Percentiles rank a stretch among this genome's conserved stretches.
Evolutionary conservation across 2,329 filamentous ascomycete species (phyloP).

Genomic region (Neoascochyta sp.): DNA sequence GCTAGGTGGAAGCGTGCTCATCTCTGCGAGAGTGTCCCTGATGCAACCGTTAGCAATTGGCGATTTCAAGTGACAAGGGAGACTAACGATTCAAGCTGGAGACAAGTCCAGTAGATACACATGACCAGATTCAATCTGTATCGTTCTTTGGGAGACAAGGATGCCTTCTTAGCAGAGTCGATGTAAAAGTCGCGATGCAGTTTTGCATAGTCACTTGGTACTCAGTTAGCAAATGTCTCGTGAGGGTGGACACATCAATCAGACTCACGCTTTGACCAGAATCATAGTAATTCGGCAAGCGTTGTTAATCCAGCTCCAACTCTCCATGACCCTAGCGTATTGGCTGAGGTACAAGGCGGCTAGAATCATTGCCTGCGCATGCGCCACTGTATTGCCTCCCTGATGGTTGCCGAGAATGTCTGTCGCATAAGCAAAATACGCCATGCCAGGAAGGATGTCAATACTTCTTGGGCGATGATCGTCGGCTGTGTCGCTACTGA

Average conservation of each 20-base stretch:
- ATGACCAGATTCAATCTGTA: slow-evolving; percentile 43
- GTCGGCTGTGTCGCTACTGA: slow-evolving; percentile 22
- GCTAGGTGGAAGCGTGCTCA: slow-evolving; percentile 60
- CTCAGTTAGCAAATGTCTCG: slow-evolving; percentile 1
- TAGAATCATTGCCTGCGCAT: slow-evolving; percentile 80
- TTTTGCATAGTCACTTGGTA: slow-evolving; percentile 36
- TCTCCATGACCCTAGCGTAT: slow-evolving; percentile 80
- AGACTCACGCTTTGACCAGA: slow-evolving; percentile 64
- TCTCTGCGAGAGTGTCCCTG: slow-evolving; percentile 87
- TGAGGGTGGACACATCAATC: neutral
- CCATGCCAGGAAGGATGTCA: slow-evolving; percentile 81
- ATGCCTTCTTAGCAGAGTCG: slow-evolving; percentile 10
- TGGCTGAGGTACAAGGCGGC: slow-evolving; percentile 88
- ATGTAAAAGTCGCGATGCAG: slow-evolving; percentile 22
- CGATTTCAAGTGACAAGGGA: neutral
- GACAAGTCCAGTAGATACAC: slow-evolving; percentile 85
- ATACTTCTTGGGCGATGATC: slow-evolving; percentile 57
- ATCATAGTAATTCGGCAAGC: slow-evolving; percentile 62
- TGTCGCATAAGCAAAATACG: slow-evolving; percentile 82
- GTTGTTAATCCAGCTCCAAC: slow-evolving; percentile 66
- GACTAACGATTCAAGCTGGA: slow-evolving; percentile 79
- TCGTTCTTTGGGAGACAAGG: slow-evolving; percentile 21
- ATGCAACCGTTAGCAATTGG: slow-evolving; percentile 9
- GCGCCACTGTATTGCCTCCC: slow-evolving; percentile 73
- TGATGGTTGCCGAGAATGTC: slow-evolving; percentile 80